A percentile compares a stretch with the other conserved stretches of the same genome.
phyloP scores from a whole-genome alignment of 257 asterid species.

The Thymus mandschuricus region DNA sequence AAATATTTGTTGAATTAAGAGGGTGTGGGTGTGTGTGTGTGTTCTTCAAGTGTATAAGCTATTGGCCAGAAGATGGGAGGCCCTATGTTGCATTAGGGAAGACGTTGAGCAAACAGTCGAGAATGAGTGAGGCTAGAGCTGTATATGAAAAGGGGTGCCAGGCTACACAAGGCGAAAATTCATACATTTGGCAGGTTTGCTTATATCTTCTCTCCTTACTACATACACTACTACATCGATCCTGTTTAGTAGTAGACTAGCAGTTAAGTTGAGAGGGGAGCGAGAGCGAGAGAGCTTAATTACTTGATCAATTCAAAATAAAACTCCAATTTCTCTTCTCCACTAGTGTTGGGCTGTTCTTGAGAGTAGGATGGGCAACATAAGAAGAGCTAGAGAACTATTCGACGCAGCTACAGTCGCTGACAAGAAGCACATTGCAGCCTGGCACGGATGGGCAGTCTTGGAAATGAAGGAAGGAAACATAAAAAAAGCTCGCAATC shows the following conservation, averaged over 20 bases:
- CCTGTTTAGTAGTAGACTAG: too few relatives aligned
- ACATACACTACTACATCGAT: neutral
- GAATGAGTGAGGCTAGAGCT: constrained; percentile 74
- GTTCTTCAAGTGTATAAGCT: constrained; percentile 70
- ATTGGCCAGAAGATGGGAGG: constrained; percentile 99
- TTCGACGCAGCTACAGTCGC: constrained; percentile 98
- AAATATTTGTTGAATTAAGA: constrained; percentile 4
- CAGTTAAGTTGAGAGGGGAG: too few relatives aligned
- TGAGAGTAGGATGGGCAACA: constrained; percentile 84
- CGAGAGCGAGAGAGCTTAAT: neutral
- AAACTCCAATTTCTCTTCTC: constrained; percentile 27
- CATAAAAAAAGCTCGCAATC: constrained; percentile 77
- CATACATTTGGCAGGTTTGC: constrained; percentile 97
- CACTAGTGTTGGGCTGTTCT: constrained; percentile 95
- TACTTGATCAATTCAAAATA: neutral
- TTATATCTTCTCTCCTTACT: neutral
- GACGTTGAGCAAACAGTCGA: constrained; percentile 71
- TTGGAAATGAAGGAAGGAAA: constrained; percentile 89
- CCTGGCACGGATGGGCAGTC: constrained; percentile 99
- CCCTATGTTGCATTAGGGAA: constrained; percentile 89
- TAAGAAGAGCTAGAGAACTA: constrained; percentile 77
- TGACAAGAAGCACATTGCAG: constrained; percentile 87
- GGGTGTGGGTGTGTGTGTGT: constrained; percentile 48
- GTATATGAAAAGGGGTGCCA: constrained; percentile 96
- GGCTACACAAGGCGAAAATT: constrained; percentile 95